Evolutionary conservation across 78 protist genomes (phyloP).

Genomic region (Salpingoeca rosetta): DNA sequence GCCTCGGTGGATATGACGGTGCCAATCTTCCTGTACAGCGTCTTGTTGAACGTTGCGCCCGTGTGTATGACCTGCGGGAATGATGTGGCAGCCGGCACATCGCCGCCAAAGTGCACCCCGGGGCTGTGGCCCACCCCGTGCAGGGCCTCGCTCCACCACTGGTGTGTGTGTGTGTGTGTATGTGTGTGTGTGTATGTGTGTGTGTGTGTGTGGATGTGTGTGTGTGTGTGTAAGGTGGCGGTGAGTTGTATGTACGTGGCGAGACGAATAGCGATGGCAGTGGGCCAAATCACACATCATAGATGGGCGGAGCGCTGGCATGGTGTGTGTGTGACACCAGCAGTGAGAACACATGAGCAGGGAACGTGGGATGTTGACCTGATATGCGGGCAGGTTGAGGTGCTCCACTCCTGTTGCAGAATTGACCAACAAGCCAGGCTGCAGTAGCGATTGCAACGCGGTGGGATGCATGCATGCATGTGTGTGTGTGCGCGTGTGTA

Average conservation of each 20-base stretch:
- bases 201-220: not conserved
- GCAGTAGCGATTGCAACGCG: too few relatives aligned
- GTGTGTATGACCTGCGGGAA: conserved; percentile 31
- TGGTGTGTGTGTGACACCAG: not conserved
- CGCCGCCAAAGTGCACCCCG: not conserved
- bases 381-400: not conserved
- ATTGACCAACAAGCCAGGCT: not conserved
- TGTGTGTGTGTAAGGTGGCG: not conserved
- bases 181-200: not conserved
- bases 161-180: not conserved
- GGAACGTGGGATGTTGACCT: too few relatives aligned
- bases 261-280: not conserved
- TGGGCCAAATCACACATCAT: not conserved
- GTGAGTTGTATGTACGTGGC: not conserved
- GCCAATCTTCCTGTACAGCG: conserved; percentile 9
- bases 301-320: not conserved
- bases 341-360: not conserved
- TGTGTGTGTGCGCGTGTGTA: too few relatives aligned
- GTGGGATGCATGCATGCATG: too few relatives aligned
- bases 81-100: conserved; percentile 8
- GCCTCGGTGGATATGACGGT: conserved; percentile 36
- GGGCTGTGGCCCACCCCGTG: conserved; percentile 32
- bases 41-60: conserved; percentile 25
- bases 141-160: conserved; percentile 51
- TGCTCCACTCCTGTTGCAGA: not conserved